Evolutionary conservation across 2,329 filamentous ascomycete genomes (phyloP).

Genomic region (Coniochaeta prunicola): DNA sequence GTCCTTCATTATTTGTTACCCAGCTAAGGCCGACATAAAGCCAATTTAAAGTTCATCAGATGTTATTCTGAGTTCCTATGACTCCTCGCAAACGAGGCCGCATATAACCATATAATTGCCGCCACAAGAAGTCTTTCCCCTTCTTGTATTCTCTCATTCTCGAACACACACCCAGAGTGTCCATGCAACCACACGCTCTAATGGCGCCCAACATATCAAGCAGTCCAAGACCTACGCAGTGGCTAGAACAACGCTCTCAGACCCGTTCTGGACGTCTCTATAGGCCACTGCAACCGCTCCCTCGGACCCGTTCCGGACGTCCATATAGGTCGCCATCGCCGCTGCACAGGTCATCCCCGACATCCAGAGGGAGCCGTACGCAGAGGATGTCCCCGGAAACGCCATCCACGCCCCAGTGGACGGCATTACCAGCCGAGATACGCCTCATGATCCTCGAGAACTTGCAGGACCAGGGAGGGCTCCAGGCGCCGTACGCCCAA

Average conservation of each 20-base stretch:
- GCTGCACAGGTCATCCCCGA: not conserved
- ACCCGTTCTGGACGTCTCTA: not conserved
- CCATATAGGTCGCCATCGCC: not conserved
- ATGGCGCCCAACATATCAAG: not conserved
- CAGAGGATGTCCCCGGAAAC: not conserved
- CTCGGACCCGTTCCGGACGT: slow-evolving; percentile 1
- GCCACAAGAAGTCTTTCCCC: not conserved
- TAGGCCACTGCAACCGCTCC: not conserved
- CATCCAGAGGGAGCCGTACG: not conserved
- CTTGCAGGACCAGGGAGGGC: not conserved
- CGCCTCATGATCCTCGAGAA: slow-evolving; percentile 2
- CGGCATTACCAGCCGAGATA: slow-evolving; percentile 1
- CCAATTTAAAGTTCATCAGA: not conserved
- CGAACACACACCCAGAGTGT: not conserved
- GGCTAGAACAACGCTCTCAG: not conserved
- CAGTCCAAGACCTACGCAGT: not conserved
- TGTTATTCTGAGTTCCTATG: not conserved
- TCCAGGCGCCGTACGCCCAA: not conserved
- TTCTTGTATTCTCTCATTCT: not conserved
- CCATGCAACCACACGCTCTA: not conserved
- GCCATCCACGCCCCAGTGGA: not conserved
- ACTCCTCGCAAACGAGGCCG: not conserved
- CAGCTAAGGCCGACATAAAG: too few relatives aligned
- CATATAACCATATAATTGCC: not conserved
- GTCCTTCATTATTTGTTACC: too few relatives aligned